These are phyloP conservation scores for Paxillus involutus DNA, from an alignment of 768 basidiomycete genomes.

Conservation along the genomic window DNA sequence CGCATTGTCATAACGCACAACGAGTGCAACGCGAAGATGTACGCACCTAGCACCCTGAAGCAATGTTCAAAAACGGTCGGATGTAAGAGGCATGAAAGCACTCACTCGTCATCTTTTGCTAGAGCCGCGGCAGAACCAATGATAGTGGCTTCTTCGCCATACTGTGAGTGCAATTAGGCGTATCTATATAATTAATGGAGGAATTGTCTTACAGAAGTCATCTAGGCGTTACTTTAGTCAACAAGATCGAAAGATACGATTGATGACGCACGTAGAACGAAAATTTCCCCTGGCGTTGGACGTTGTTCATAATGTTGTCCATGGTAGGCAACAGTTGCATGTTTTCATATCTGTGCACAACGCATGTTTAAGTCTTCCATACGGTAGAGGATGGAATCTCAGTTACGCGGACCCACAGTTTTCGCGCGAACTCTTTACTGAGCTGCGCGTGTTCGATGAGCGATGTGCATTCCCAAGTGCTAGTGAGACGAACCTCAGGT, in stretches of 20 bases:
- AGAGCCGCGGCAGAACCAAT: conserved; percentile 89
- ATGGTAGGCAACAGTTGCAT: conserved; percentile 81
- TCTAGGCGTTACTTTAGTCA: conserved; percentile 40
- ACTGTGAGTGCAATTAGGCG: conserved; percentile 38
- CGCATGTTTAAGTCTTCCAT: not conserved
- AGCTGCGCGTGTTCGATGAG: conserved; percentile 43
- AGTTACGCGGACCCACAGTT: conserved; percentile 41
- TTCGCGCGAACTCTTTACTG: conserved; percentile 64
- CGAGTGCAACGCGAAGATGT: not conserved
- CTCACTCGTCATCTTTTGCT: conserved; percentile 81
- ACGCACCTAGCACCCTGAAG: conserved; percentile 68
- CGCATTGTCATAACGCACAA: conserved; percentile 1
- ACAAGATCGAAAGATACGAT: not conserved
- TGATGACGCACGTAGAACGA: conserved; percentile 73
- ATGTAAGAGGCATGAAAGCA: conserved; percentile 4
- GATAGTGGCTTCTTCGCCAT: conserved; percentile 90
- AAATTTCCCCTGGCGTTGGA: conserved; percentile 92
- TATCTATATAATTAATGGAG: not conserved
- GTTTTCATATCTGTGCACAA: conserved; percentile 57
- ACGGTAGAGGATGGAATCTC: not conserved
- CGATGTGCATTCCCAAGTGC: not conserved
- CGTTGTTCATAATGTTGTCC: conserved; percentile 87
- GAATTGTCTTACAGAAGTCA: conserved; percentile 68
- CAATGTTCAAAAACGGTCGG: conserved; percentile 7
- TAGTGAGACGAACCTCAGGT: conserved; percentile 58